A percentile compares a stretch with the other conserved stretches of the same genome.
Conservation (phyloP, 1,139 yeast genomes). For the Debaryomyces psychrophilus region DNA sequence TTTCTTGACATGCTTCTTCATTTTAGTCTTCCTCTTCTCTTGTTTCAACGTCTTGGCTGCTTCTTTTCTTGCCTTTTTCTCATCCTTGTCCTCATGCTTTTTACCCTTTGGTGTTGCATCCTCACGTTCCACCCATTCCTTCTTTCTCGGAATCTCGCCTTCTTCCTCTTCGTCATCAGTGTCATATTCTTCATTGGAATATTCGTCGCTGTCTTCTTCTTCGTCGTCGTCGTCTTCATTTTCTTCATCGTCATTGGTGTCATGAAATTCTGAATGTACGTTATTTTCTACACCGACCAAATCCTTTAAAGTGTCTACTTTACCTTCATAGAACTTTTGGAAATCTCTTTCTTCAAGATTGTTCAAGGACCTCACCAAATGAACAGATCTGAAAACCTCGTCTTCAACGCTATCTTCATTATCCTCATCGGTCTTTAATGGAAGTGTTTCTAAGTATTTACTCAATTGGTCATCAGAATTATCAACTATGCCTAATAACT, state of each 20-base stretch:
- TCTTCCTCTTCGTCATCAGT: slow-evolving; percentile 32
- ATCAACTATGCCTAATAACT: slow-evolving; percentile 39
- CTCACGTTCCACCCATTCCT: slow-evolving; percentile 48
- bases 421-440: slow-evolving; percentile 55
- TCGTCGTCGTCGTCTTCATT: slow-evolving; percentile 36
- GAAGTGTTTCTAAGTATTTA: slow-evolving; percentile 46
- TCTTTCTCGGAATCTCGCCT: slow-evolving; percentile 21
- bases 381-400: slow-evolving; percentile 84
- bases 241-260: slow-evolving; percentile 20
- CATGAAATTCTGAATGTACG: slow-evolving; percentile 17
- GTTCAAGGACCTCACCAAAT: slow-evolving; percentile 75
- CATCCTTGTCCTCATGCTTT: slow-evolving; percentile 81
- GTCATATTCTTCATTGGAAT: slow-evolving; percentile 23
- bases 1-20: slow-evolving; percentile 91
- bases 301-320: slow-evolving; percentile 74
- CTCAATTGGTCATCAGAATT: slow-evolving; percentile 46
- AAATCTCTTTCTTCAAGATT: slow-evolving; percentile 87
- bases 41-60: slow-evolving; percentile 81
- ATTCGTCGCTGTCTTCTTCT: slow-evolving; percentile 38
- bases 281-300: slow-evolving; percentile 47
- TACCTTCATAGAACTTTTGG: slow-evolving; percentile 77
- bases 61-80: slow-evolving; percentile 80
- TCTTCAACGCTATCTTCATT: slow-evolving; percentile 66
- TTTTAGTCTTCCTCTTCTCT: slow-evolving; percentile 86
- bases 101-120: slow-evolving; percentile 60